Evolutionary conservation across 192 early-diverging fungal genomes (phyloP), one percentile per base, ranked within the genome.

Genomic region (Backusella parvicylindrica): DNA sequence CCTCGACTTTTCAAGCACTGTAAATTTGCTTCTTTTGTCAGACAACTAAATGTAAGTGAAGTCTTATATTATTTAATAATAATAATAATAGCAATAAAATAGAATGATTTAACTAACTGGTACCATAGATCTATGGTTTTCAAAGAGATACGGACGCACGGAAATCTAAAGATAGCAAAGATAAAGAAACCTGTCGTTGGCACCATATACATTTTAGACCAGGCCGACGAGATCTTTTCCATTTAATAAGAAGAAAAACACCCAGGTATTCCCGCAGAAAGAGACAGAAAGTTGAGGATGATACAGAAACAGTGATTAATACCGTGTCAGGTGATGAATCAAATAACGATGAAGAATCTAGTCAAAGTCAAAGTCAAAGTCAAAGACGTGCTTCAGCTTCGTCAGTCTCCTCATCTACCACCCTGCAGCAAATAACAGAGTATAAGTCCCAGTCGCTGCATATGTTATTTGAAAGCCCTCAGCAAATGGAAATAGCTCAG

Each of bases 11-110:
- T 85, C 68, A 85, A 85, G 60, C 84, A 85, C 64, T 85, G 84
- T 67, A 85, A 85, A 75, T 85, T 85, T 73, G 79, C 84, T 35
- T 85, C 84, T 7, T 85, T 85, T 80, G 84, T 85, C 18, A 64
- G 84, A 33, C 84, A 85, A 70, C 43, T 85, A 35, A 85, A 85
- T 81, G 84, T 85, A 85, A 73, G 50, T 28, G 21, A 60, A 60
- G 12, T 0, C 16, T 38, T 40, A 26, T 21, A 32, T 1, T 30
- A 26, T 15, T 68, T 47, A 43, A 41, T n/a, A 7, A 30, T 31
- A 64, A 68, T 8, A 35, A 9, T 1, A 23, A n/a, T n/a, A n/a
- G n/a, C n/a, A n/a, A n/a, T n/a, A n/a, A n/a, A n/a, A n/a, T n/a
- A n/a, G n/a, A n/a, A n/a, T n/a, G n/a, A 13, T 31, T 18, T 26